Conservation (phyloP, 2,329 filamentous ascomycete genomes). For the Whalleya microplaca region DNA sequence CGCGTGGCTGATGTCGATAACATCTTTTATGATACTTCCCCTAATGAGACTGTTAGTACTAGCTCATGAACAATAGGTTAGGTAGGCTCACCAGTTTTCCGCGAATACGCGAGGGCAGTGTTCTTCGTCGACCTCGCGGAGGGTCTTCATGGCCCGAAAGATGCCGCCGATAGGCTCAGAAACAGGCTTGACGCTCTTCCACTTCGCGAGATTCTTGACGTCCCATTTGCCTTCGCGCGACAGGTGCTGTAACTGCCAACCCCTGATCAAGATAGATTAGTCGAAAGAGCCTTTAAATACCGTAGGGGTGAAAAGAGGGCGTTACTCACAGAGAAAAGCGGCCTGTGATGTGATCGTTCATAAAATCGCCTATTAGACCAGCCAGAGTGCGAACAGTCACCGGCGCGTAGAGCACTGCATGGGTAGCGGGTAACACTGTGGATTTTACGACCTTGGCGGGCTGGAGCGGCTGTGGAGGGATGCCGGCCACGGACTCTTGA, state of each 20-base stretch:
- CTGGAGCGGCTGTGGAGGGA: constrained; percentile 52
- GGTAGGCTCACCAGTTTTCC: constrained; percentile 30
- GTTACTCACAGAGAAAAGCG: constrained; percentile 65
- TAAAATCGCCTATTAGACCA: constrained; percentile 81
- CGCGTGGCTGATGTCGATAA: constrained; percentile 91
- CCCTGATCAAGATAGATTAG: constrained; percentile 38
- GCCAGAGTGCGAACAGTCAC: constrained; percentile 75
- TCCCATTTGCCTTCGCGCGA: constrained; percentile 95
- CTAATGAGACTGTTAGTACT: constrained; percentile 53
- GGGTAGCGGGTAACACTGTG: constrained; percentile 73
- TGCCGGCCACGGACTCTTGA: constrained; percentile 45
- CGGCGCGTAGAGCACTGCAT: constrained; percentile 82
- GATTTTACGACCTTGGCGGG: constrained; percentile 65
- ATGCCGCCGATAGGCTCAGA: constrained; percentile 76
- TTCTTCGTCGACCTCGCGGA: constrained; percentile 82
- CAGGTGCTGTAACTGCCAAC: constrained; percentile 90
- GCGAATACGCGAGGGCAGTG: constrained; percentile 78
- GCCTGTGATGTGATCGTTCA: constrained; percentile 73
- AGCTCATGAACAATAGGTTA: too few species aligned
- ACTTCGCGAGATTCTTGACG: constrained; percentile 93
- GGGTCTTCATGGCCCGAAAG: constrained; percentile 90
- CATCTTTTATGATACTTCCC: constrained; percentile 68
- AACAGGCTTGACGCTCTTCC: constrained; percentile 78
- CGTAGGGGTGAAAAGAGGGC: neutral
- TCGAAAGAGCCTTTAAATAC: neutral